Evolutionary conservation across 1,284 basidiomycete genomes (phyloP), one percentile per base, ranked within the genome.

Genomic region (Tilletia walkeri): DNA sequence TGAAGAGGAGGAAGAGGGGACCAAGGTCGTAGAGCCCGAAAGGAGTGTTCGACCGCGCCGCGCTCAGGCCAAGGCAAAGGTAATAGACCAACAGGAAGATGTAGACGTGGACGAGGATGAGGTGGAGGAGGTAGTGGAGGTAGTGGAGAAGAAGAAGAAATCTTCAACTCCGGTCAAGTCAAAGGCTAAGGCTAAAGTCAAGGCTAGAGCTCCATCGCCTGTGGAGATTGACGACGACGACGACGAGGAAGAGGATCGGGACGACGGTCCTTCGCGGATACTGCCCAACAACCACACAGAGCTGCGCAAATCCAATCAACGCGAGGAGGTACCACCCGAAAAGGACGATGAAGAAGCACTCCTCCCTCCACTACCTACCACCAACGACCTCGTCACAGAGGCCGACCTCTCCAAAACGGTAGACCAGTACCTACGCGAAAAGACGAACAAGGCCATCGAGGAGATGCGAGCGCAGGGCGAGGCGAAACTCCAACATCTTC

Each of bases 371-470:
- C 24, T 45, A 45, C 14, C 41, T 14, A 45, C 41, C 66, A 6
- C 20, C 16, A 53, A 67, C 36, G 45, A 67, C 16, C 20, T 6
- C 10, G 7, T 18, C 1, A 36, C 6, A 9, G 72, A 69, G 1
- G 9, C 65, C 45, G 67, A 77, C 67, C 50, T 72, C n/a, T 20
- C 24, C 0, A 70, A 73, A 71, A 74, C 77, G 30, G 45, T 78
- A 18, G 77, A 73, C n/a, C 66, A 70, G 20, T 78, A 75, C 75
- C 45, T 78, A 30, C 69, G 75, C 65, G 45, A 53, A 34, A 71
- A 78, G 54, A 72, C 75, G 2, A 69, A 75, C 3, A 65, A 65
- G 2, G 75, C 76, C 5, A 72, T 72, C 1, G 24, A 18, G 1
- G 76, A 78, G 70, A 76, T 76, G 76, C 63, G 73, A 3, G 38